Percentiles rank a stretch among this genome's conserved stretches.
These are phyloP conservation scores for Seiridium unicorne DNA, from an alignment of 2,329 filamentous ascomycete species.

Conservation along the genomic window DNA sequence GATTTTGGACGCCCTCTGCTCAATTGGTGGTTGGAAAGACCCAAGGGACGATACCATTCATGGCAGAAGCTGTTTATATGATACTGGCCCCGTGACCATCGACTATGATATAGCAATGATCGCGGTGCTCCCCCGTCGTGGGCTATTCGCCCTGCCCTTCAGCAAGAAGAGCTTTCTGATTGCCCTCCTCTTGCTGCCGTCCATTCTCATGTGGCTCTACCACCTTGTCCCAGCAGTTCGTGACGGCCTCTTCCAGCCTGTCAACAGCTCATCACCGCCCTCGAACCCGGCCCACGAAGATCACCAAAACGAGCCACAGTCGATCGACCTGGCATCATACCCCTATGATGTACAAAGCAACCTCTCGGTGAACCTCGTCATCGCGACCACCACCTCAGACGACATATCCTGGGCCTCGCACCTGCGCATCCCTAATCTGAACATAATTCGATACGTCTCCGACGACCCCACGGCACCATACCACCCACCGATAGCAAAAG, in stretches of 20 bases:
- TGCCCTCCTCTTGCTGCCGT: constrained; percentile 4
- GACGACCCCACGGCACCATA: constrained; percentile 44
- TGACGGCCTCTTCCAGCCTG: background rate
- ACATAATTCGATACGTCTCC: constrained; percentile 44
- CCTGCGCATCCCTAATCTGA: constrained; percentile 29
- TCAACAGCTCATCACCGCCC: background rate
- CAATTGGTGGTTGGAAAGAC: too few relatives aligned
- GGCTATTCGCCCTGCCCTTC: background rate
- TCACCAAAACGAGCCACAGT: background rate
- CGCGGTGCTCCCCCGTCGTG: background rate
- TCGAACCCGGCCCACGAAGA: background rate
- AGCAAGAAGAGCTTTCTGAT: background rate
- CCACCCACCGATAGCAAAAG: constrained; percentile 51
- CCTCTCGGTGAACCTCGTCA: constrained; percentile 26
- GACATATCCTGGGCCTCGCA: constrained; percentile 28
- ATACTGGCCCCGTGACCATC: background rate
- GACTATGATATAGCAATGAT: constrained; percentile 8
- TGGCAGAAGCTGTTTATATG: background rate
- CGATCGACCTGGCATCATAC: constrained; percentile 15
- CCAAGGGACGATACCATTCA: background rate
- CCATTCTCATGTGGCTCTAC: constrained; percentile 8
- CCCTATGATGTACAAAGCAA: constrained; percentile 10
- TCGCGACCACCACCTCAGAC: constrained; percentile 23
- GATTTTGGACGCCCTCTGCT: too few relatives aligned
- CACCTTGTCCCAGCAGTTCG: background rate